Base-by-base conservation (phyloP, 2,329 filamentous ascomycete genomes). In the Monascus ruber region DNA sequence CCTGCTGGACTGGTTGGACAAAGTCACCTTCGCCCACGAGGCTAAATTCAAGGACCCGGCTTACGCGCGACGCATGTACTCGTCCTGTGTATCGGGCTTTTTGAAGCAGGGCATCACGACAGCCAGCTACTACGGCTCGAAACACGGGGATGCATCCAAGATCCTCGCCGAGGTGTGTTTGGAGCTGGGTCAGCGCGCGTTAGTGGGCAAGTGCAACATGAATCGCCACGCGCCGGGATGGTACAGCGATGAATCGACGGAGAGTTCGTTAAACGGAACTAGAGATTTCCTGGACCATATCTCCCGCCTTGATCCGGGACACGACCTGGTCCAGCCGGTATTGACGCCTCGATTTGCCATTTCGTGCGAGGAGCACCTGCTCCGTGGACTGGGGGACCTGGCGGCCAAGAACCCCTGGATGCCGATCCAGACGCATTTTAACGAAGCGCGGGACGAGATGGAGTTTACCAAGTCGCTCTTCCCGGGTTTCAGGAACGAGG, bases 391-490 rank as follows among this genome's bases (percentile, higher is more conserved):
- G 1, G 79, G 79, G 0, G 51, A 59, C 1, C 68, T 82, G 24
- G 72, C 72, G 0, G 47, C 49, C 3, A 47, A 62, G 6, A 64
- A 80, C 40, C 60, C 62, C 0, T 54, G 66, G 1, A 51, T 81
- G 17, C 65, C 73, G 0, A 72, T 83, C 27, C 78, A 83, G 56
- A 81, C 77, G 3, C 79, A 82, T 53, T 81, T 82, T 62, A 76
- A 79, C 54, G 78, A 82, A 51, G 76, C 77, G 0, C 63, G 69
- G 48, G 71, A 77, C 42, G 78, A 82, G 53, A 74, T 79, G 38
- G 46, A 62, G 1, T 68, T 70, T 17, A 81, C 77, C 0, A 58
- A 55, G 5, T 54, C 64, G 1, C 58, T 82, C 2, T 81, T 79
- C 47, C 75, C 76, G 0, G 55, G 65, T 1, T 76, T 76, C 36